phyloP scores from a whole-genome alignment of 768 basidiomycete species.

The Mycena epipterygia region DNA sequence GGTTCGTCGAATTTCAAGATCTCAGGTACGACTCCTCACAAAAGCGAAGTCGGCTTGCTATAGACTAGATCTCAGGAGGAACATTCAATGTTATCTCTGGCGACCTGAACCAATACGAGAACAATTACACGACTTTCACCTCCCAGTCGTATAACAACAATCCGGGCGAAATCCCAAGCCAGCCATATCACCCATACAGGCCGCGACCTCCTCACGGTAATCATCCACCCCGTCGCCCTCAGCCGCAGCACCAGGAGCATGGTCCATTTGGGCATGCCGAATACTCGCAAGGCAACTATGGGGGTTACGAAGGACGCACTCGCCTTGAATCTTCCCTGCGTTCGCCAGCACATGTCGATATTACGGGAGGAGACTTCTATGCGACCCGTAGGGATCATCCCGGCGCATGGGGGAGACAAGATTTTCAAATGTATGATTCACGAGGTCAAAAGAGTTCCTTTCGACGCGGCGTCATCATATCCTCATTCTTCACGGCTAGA shows the following conservation, averaged over 20 bases:
- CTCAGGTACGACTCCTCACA: no score
- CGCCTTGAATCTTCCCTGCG: constrained; percentile 13
- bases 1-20: constrained; percentile 24
- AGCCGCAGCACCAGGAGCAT: constrained; percentile 12
- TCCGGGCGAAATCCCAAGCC: background rate
- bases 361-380: constrained; percentile 20
- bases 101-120: constrained; percentile 16
- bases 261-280: constrained; percentile 16
- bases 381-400: background rate
- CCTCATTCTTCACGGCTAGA: background rate
- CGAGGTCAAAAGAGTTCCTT: constrained; percentile 2
- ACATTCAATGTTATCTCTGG: constrained; percentile 27
- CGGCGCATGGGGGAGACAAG: background rate
- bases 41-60: no score
- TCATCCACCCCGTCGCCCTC: constrained; percentile 9
- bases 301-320: background rate
- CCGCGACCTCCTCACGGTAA: constrained; percentile 5
- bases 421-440: background rate
- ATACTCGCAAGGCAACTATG: constrained; percentile 7
- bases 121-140: constrained; percentile 1
- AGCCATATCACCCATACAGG: constrained; percentile 9
- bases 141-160: constrained; percentile 12
- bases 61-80: no score
- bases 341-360: constrained; percentile 3
- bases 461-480: background rate